Base-by-base conservation (phyloP, 331 rosid species). In the Quercus lobata region DNA sequence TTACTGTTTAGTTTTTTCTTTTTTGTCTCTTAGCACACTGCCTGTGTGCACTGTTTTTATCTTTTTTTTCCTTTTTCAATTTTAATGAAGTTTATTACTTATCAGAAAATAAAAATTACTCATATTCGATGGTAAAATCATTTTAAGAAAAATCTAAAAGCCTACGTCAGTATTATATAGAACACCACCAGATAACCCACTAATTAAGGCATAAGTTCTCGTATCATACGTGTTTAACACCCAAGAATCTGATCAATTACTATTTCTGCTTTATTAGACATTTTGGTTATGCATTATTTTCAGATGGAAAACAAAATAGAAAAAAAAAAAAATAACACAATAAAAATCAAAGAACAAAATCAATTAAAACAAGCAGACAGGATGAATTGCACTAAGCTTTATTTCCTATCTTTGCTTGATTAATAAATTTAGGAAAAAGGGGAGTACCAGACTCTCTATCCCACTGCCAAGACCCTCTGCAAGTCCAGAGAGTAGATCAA, bases 391-490 rank as follows among this genome's bases (percentile, higher is more conserved):
- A 72, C 61, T 75, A 75, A 65, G 22, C 41, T 57, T 29, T 17
- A 29, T 80, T 56, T 69, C 21, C 12, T 80, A 82, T 32, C 35
- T 66, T 41, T 70, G 34, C 78, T 62, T 7, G 58, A 71, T 77
- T 71, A 72, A 71, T 44, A 62, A 76, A 53, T 74, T 86, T 63
- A 22, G 30, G 84, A 70, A 57, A 60, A 83, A 78, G 57, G 53
- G 72, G 41, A 82, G 34, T 96, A 96, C 99, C 99, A 96, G 83
- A 80, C 98, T 96, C 90, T 96, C 98, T 78, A 96, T 83, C 84
- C 98, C 99, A 79, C 98, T 89, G 82, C 99, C 99, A 83, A 93
- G 99, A 85, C 98, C 99, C 85, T 96, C 99, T 32, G 96, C 84
- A 57, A 96, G 94, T 86, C 99, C 99, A 73, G 99, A 96, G 71